phyloP scores from a whole-genome alignment of 805 yeast genomes.

The Vanderwaltozyma verrucispora region DNA sequence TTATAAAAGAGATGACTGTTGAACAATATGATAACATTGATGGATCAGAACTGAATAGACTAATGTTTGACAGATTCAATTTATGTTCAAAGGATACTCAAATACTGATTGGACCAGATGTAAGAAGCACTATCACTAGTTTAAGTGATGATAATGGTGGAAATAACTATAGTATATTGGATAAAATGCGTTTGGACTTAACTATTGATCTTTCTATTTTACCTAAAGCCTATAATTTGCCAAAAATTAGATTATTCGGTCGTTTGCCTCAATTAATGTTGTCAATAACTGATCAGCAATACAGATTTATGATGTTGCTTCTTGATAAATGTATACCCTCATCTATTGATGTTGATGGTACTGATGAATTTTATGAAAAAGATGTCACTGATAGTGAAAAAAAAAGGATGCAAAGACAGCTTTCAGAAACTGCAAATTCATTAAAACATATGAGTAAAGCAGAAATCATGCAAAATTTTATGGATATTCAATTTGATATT shows the following conservation, averaged over 20 bases:
- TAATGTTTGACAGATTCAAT: conserved; percentile 85
- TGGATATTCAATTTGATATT: conserved; percentile 67
- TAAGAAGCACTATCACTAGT: conserved; percentile 67
- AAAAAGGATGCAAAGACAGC: conserved; percentile 19
- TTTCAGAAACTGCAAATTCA: conserved; percentile 10
- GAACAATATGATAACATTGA: conserved; percentile 61
- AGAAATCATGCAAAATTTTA: conserved; percentile 45
- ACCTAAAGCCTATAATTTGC: conserved; percentile 65
- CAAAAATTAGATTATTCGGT: conserved; percentile 66
- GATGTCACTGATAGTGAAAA: conserved; percentile 5
- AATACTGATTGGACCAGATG: conserved; percentile 73
- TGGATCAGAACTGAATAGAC: conserved; percentile 42
- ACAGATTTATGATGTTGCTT: conserved; percentile 74
- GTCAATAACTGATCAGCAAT: conserved; percentile 78
- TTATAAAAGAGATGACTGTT: conserved; percentile 50
- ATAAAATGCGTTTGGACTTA: conserved; percentile 63
- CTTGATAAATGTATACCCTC: conserved; percentile 59
- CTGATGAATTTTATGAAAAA: conserved; percentile 5
- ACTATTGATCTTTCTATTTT: conserved; percentile 74
- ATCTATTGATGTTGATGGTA: conserved; percentile 14
- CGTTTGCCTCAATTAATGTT: conserved; percentile 64
- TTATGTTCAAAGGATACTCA: conserved; percentile 77
- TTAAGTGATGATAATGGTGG: conserved; percentile 37
- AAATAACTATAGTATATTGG: conserved; percentile 50
- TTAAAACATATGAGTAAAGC: conserved; percentile 34